Base-by-base conservation (phyloP, 2,329 filamentous ascomycete genomes). In the Didymella exigua region DNA sequence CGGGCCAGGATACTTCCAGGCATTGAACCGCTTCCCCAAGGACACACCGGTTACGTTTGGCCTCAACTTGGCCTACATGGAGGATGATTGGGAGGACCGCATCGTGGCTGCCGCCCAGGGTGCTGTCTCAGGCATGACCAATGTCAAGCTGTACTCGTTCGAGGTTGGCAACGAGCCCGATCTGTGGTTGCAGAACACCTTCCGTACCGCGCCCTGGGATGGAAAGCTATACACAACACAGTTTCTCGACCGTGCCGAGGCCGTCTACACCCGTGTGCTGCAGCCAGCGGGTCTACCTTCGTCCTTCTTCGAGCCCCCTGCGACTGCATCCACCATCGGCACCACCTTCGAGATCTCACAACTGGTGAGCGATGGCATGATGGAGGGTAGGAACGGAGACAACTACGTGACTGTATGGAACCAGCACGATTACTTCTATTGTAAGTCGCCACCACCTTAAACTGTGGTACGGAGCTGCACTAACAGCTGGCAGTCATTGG, bases 401-500 rank as follows among this genome's bases (percentile, higher is more conserved):
- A 66, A 68, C 30, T 77, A 74, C 58, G 66, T 80, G 54, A 64
- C 76, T 14, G 71, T 69, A 24, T 82, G 79, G 80, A 82, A 82
- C 58, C 80, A 82, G 68, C 81, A 83, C 65, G 78, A 82, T 65
- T 83, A 82, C 69, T 81, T 78, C 63, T 82, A 82, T 61, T 82
- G 70, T 72, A 63, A 27, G 69, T 59, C 31, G 14, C 16, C 19
- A 21, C 1, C 16, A 27, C 5, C n/a, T 19, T 7, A n/a, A n/a
- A 8, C 38, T 21, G 14, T 34, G 16, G n/a, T 27, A 5, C 16
- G 8, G 10, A 30, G 9, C 23, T 11, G 23, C 34, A 43, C 63
- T 70, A 62, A 71, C 52, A 31, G n/a, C 1, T 27, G 41, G 0
- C 42, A 74, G 71, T 80, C 64, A 76, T 82, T 55, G 78, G 76